Base-by-base conservation (phyloP, 2,329 filamentous ascomycete genomes). In the Cladosporium sp. region DNA sequence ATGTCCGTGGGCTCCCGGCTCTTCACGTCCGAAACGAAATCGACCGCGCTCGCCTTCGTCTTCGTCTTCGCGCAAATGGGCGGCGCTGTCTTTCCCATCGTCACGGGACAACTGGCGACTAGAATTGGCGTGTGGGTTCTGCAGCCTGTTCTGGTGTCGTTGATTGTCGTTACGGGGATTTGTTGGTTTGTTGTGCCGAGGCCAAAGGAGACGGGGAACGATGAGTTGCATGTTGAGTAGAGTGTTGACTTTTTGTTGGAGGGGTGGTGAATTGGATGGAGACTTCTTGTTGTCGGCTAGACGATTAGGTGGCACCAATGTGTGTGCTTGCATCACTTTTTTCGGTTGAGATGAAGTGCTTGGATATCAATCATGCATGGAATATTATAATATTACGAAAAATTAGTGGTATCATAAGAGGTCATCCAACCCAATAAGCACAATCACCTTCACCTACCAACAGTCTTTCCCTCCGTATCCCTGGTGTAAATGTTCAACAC, bases 1-100 rank as follows among this genome's bases (percentile, higher is more conserved):
- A 76, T 83, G 29, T 76, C 74, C 0, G 71, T 80, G 1, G 78
- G 69, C 0, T 73, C 76, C 0, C 78, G 74, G 52, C 62, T 80
- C 0, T 79, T 82, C 50, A 63, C 72, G 0, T 66, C 68, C 9
- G 67, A 75, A 11, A 69, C 76, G 2, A 71, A 73, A 16, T 64
- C 74, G 2, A 72, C 76, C 2, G 74, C 74, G 4, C 62, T 80
- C 25, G 54, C 57, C 13, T 16, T 59, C 9, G 47, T 55, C 7
- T 59, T 59, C 30, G 56, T 59, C 22, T 52, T 59, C 45, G 57
- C 57, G 4, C 57, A 59, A 47, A 53, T 54, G 36, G 57, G 56
- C 7, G 56, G 57, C 3, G 53, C 57, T 2, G 40, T 53, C 1
- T 59, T 59, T 30, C 57, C 57, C 7, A 51, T 55, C 7, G 47